phyloP scores from a whole-genome alignment of 1,284 basidiomycete genomes.

The Trichosporon sp. region DNA sequence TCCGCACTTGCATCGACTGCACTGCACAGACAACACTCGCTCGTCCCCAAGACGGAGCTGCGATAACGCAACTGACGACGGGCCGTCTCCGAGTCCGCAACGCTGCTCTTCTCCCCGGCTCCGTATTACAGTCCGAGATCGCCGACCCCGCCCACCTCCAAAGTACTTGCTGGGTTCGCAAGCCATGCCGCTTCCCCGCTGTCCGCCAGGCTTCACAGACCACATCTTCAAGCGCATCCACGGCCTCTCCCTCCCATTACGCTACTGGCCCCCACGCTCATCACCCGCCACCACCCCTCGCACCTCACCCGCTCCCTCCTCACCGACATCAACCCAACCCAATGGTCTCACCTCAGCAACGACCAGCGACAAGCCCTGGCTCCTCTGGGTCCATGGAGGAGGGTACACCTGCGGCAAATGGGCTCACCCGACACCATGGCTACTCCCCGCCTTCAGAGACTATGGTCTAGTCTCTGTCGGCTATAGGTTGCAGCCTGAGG shows the following conservation, averaged over 20 bases:
- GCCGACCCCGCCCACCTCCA: no score
- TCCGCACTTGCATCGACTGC: no score
- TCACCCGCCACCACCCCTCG: not conserved
- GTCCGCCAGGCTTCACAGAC: slow-evolving; percentile 25
- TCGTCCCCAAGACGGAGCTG: no score
- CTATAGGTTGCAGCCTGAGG: slow-evolving; percentile 32
- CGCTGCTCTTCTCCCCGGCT: no score
- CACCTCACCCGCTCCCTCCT: not conserved
- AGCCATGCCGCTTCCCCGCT: slow-evolving; percentile 3
- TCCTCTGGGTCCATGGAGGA: slow-evolving; percentile 23
- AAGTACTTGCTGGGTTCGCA: no score
- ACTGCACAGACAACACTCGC: no score
- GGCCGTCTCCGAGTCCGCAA: no score
- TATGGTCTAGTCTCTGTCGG: slow-evolving; percentile 33
- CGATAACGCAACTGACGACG: no score
- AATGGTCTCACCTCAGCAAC: not conserved
- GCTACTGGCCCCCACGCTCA: slow-evolving; percentile 26
- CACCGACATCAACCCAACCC: not conserved
- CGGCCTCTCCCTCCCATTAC: slow-evolving; percentile 27
- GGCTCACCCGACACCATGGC: slow-evolving; percentile 21
- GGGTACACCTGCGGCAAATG: slow-evolving; percentile 21
- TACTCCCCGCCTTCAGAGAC: slow-evolving; percentile 22
- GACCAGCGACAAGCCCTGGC: slow-evolving; percentile 8
- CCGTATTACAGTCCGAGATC: no score
- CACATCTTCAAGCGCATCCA: slow-evolving; percentile 26